Evolutionary conservation across 495 filamentous ascomycete genomes (phyloP), one percentile per base, ranked within the genome.

Genomic region (Tirmania nivea): DNA sequence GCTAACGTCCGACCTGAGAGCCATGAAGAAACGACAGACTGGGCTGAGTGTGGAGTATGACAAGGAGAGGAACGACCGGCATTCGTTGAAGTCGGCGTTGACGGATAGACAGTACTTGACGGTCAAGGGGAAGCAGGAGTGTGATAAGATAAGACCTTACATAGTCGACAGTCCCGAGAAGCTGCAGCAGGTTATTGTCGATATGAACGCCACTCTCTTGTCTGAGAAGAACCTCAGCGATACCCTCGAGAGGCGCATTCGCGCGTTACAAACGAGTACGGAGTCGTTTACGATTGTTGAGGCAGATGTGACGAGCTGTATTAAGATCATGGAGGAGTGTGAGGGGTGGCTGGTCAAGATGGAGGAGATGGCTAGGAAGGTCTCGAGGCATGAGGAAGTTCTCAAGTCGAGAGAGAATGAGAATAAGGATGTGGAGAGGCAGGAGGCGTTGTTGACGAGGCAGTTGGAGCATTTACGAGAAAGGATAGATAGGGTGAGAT

Each of bases 231-330:
- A 76, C 10, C 79, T 83, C 35, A 90, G 92, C 54, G 90, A 97
- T 63, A 70, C 76, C 1, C 77, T 95, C 52, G 92, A 96, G 63
- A 79, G 83, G 53, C 76, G 87, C 35, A 77, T 81, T 10, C 75
- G 92, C 42, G 90, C 87, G 5, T 71, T 97, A n/a, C 87, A 95
- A 62, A 94, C 87, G 3, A 87, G 82, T 17, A 79, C 80, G 7
- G 88, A 95, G 66, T 86, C 86, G 1, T 96, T 95, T 60, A 73
- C 75, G 5, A 78, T 89, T 1, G 84, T 95, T 9, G 70, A 78
- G 8, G 75, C 80, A 35, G 89, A 96, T 61, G 85, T 96, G 11
- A 75, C 78, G 6, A 79, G 80, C 0, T 92, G 86, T 58, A 83
- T 84, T 50, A 88, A 86, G 62, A 72, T 95, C 31, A 78, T 97